phyloP scores from a whole-genome alignment of 345 rosid species.

The Pugionium cornutum region DNA sequence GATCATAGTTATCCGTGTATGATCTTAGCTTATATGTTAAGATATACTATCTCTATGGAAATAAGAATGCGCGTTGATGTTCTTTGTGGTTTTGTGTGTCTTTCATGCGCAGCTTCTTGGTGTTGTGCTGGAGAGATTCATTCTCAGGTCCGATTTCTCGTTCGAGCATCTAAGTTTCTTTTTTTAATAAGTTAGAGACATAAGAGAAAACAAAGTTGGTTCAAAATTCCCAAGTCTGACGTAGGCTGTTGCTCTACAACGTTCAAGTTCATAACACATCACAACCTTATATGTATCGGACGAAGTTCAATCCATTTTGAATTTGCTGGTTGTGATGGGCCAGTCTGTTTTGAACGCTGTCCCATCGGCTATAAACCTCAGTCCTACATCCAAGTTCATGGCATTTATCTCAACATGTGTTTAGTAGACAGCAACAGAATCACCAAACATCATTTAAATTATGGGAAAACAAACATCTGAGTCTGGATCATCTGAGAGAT shows the following conservation, averaged over 20 bases:
- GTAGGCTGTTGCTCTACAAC: not conserved
- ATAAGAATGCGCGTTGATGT: not conserved
- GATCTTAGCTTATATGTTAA: not conserved
- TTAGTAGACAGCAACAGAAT: not conserved
- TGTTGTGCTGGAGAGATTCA: no score
- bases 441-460: slow-evolving; percentile 14
- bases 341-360: not conserved
- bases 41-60: not conserved
- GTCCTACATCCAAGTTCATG: not conserved
- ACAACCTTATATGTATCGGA: not conserved
- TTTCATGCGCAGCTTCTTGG: slow-evolving; percentile 28
- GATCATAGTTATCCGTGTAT: slow-evolving; percentile 1
- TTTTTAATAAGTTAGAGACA: not conserved
- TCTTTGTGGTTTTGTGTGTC: not conserved
- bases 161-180: slow-evolving; percentile 1
- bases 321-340: not conserved
- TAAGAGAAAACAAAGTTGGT: not conserved
- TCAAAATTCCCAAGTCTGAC: not conserved
- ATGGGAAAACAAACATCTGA: slow-evolving; percentile 18
- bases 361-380: no score
- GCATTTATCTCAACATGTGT: not conserved
- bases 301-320: not conserved
- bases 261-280: slow-evolving; percentile 3
- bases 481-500: slow-evolving; percentile 20
- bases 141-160: slow-evolving; percentile 6